phyloP scores from a whole-genome alignment of 768 basidiomycete genomes.

The Boletus reticulatus region DNA sequence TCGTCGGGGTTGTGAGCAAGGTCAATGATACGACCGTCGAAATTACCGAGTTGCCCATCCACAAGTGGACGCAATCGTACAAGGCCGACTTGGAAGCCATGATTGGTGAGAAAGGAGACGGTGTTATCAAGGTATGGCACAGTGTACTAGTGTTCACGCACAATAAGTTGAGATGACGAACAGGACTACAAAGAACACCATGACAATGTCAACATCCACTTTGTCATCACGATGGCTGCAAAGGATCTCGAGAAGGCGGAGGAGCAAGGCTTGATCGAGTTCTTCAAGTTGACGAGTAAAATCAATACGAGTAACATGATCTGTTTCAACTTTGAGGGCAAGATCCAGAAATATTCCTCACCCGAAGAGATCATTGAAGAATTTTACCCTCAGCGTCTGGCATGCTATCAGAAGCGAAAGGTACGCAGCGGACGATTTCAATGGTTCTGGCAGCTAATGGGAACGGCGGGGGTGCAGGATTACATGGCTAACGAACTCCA shows the following conservation, averaged over 20 bases:
- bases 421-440: conserved; percentile 35
- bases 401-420: conserved; percentile 96
- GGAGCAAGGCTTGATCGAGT: conserved; percentile 83
- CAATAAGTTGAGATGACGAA: neutral
- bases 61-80: conserved; percentile 91
- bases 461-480: conserved; percentile 50
- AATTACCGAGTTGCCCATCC: conserved; percentile 92
- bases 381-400: conserved; percentile 85
- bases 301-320: conserved; percentile 97
- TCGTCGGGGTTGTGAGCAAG: conserved; percentile 71
- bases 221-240: conserved; percentile 75
- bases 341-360: conserved; percentile 89
- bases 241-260: conserved; percentile 86
- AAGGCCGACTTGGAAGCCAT: conserved; percentile 90
- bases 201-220: conserved; percentile 89
- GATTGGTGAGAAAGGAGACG: conserved; percentile 83
- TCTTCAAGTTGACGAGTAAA: conserved; percentile 85
- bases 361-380: conserved; percentile 93
- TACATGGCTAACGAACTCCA: conserved; percentile 81
- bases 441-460: neutral
- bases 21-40: conserved; percentile 87
- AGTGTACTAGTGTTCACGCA: neutral
- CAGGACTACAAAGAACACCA: conserved; percentile 98
- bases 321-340: conserved; percentile 93
- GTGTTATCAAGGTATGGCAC: conserved; percentile 67